Evolutionary conservation across 148 eudicot genomes (phyloP), one percentile per base, ranked within the genome.

Genomic region (Rhododendron griersonianum): DNA sequence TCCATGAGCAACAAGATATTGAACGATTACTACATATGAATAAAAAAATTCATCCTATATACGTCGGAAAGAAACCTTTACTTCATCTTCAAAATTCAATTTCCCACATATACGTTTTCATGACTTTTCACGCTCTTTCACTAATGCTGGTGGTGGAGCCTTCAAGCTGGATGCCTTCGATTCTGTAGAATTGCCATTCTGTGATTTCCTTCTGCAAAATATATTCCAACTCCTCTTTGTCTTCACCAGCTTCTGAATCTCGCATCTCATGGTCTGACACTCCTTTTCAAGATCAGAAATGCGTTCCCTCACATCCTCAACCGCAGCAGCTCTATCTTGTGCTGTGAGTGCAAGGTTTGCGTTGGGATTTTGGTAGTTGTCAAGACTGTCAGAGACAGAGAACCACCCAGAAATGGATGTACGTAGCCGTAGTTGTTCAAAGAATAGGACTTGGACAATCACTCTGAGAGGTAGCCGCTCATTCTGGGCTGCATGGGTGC

Each of bases 401-500:
- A 94, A 90, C 97, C 95, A 94, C 2, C 95, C 93, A 67, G 97
- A 90, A 47, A 93, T 91, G 39, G 94, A 93, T 1, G 97, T 93
- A 28, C 97, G 89, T 14, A 94, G 92, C 78, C 93, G 90, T 10
- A 93, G 83, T 74, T 94, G 97, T 69, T 94, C 97, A 30, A 94
- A 94, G 91, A 92, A 94, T 8, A 94, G 93, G 50, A 94, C 95
- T 87, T 94, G 97, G 35, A 94, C 94, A 0, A 94, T 91, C 19
- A 94, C 92, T 2, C 97, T 93, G 25, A 94, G 94, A 45, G 97
- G 97, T 30, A 94, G 84, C 86, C 97, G 88, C 89, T 94, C 97
- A 44, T 94, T 94, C 69, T 92, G 94, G 2, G 97, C 97, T 41
- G 95, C 97, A 41, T 94, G 97, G 16, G 94, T 92, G 90, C 97